These are phyloP conservation scores for Boletus reticuloceps DNA, from an alignment of 768 basidiomycete genomes.

Conservation along the genomic window DNA sequence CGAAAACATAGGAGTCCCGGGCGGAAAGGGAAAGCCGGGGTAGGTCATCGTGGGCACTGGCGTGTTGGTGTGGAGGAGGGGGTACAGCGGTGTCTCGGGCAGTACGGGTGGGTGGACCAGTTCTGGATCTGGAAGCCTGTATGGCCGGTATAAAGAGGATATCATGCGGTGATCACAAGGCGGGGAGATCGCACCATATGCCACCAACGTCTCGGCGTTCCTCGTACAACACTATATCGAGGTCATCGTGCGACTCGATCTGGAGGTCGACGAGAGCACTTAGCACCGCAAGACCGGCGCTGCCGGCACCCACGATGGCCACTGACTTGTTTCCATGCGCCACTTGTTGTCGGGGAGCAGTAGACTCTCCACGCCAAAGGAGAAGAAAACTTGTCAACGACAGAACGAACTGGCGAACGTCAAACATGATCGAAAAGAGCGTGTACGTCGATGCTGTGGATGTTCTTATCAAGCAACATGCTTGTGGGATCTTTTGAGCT, in stretches of 20 bases:
- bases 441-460: background rate
- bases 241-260: slow-evolving; percentile 32
- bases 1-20: slow-evolving; percentile 45
- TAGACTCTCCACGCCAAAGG: slow-evolving; percentile 3
- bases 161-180: too few species aligned
- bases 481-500: background rate
- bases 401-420: slow-evolving; percentile 4
- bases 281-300: slow-evolving; percentile 52
- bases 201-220: slow-evolving; percentile 53
- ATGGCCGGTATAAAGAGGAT: background rate
- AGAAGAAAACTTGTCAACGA: slow-evolving; percentile 8
- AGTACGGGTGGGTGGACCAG: slow-evolving; percentile 41
- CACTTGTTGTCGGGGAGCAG: background rate
- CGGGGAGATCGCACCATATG: slow-evolving; percentile 41
- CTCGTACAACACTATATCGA: slow-evolving; percentile 55
- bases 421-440: slow-evolving; percentile 8
- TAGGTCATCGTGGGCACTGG: slow-evolving; percentile 58
- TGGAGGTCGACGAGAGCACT: slow-evolving; percentile 51
- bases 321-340: slow-evolving; percentile 39
- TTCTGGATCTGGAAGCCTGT: slow-evolving; percentile 35
- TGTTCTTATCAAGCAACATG: background rate
- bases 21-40: slow-evolving; percentile 52
- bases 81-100: slow-evolving; percentile 56
- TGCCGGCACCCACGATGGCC: slow-evolving; percentile 57
- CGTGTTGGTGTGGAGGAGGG: slow-evolving; percentile 51